phyloP scores from a whole-genome alignment of 305 asterid species.

The Solanum hybrid region DNA sequence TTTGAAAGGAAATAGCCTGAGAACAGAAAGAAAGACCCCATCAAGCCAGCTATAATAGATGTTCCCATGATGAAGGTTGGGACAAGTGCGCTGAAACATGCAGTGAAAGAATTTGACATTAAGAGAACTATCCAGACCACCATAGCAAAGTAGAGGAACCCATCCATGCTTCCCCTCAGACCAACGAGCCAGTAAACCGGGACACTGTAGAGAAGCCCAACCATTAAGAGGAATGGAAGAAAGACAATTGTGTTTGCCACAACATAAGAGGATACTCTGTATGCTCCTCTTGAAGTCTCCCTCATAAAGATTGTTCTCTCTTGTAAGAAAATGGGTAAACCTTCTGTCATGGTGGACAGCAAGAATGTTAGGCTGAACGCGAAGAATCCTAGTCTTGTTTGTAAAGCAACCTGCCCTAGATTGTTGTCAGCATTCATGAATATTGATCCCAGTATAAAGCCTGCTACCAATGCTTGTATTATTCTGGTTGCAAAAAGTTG shows the following conservation, averaged over 20 bases:
- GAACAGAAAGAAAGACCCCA: constrained; percentile 79
- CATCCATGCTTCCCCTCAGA: constrained; percentile 34
- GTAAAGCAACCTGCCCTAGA: constrained; percentile 21
- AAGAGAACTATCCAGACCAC: constrained; percentile 60
- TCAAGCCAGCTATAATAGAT: constrained; percentile 58
- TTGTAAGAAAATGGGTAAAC: constrained; percentile 65
- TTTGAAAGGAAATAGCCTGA: constrained; percentile 65
- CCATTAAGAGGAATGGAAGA: constrained; percentile 52
- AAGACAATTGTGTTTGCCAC: constrained; percentile 59
- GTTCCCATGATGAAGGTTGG: constrained; percentile 74
- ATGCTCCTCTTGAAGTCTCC: constrained; percentile 69
- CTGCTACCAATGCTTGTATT: constrained; percentile 47
- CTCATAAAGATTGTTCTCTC: constrained; percentile 57
- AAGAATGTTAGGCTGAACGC: constrained; percentile 64
- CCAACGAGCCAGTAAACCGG: constrained; percentile 77
- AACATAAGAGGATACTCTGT: constrained; percentile 61
- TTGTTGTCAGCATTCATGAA: constrained; percentile 42
- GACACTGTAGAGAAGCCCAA: constrained; percentile 40
- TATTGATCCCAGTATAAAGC: constrained; percentile 55
- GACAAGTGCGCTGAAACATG: constrained; percentile 61
- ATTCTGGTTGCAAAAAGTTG: constrained; percentile 60
- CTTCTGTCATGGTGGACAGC: constrained; percentile 68
- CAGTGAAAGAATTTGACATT: constrained; percentile 70
- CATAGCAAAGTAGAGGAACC: constrained; percentile 51
- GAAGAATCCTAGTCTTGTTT: constrained; percentile 60